Evolutionary conservation across 768 basidiomycete species (phyloP).

Genomic region (Mycena polygramma): DNA sequence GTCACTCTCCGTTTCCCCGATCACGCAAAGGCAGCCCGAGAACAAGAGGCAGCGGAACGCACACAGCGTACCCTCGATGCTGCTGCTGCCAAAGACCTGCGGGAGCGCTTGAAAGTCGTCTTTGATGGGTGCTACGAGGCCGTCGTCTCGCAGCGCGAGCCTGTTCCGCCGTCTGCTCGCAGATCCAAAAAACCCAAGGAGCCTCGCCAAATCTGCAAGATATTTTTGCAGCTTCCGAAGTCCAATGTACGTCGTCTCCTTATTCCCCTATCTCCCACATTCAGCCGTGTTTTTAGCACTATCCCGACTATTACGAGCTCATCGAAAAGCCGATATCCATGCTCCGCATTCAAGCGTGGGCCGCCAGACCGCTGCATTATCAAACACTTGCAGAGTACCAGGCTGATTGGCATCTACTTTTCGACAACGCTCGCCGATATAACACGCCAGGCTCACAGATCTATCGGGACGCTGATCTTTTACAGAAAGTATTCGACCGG

Average conservation of each 20-base stretch:
- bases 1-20: constrained; percentile 16
- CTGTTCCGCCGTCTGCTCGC: neutral
- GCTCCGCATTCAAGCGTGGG: neutral
- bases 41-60: constrained; percentile 9
- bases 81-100: constrained; percentile 1
- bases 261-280: neutral
- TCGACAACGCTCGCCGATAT: too few species aligned
- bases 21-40: constrained; percentile 1
- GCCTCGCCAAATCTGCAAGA: neutral
- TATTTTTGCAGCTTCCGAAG: neutral
- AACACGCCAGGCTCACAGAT: too few species aligned
- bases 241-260: neutral
- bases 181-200: neutral
- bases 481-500: constrained; percentile 3
- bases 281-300: neutral
- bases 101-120: constrained; percentile 10
- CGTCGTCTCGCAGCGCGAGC: neutral
- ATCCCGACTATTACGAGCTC: neutral
- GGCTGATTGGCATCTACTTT: too few species aligned
- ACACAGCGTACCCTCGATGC: neutral
- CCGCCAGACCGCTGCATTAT: too few species aligned
- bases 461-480: neutral
- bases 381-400: neutral
- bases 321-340: neutral
- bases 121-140: constrained; percentile 27